phyloP scores from a whole-genome alignment of 1,139 yeast species.

The Magnusiomyces paraingens region DNA sequence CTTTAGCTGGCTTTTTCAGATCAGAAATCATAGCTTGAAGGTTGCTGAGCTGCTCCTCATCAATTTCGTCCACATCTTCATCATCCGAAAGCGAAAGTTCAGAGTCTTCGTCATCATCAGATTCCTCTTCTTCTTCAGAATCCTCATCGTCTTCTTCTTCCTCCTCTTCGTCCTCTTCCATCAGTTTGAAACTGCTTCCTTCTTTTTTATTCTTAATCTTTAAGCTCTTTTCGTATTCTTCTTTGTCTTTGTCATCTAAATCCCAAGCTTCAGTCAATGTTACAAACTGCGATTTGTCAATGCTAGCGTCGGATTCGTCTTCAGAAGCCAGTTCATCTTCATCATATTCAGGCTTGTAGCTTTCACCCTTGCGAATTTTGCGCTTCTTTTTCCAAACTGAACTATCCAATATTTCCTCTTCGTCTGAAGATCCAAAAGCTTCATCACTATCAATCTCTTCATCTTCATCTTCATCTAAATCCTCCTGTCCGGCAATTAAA shows the following conservation, averaged over 20 bases:
- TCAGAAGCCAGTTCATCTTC: slow-evolving; percentile 19
- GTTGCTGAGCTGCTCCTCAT: slow-evolving; percentile 22
- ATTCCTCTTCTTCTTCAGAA: slow-evolving; percentile 28
- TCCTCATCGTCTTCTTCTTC: slow-evolving; percentile 28
- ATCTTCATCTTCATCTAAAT: slow-evolving; percentile 37
- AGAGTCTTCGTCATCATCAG: slow-evolving; percentile 26
- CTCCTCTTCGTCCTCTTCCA: slow-evolving; percentile 13
- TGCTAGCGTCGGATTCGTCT: slow-evolving; percentile 35
- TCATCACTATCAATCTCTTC: slow-evolving; percentile 42
- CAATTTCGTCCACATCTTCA: slow-evolving; percentile 26
- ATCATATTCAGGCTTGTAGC: slow-evolving; percentile 8
- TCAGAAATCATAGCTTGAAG: slow-evolving; percentile 23
- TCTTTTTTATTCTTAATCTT: slow-evolving; percentile 20
- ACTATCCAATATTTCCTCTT: slow-evolving; percentile 23
- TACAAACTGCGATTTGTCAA: slow-evolving; percentile 68
- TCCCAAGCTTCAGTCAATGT: slow-evolving; percentile 88
- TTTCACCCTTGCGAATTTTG: slow-evolving; percentile 17
- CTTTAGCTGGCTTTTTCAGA: slow-evolving; percentile 22
- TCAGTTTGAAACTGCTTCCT: slow-evolving; percentile 17
- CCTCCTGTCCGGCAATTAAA: slow-evolving; percentile 22
- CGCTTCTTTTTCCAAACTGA: slow-evolving; percentile 20
- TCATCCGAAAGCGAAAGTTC: slow-evolving; percentile 21
- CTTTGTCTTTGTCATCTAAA: slow-evolving; percentile 48
- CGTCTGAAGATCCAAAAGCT: slow-evolving; percentile 34
- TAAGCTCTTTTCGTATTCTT: slow-evolving; percentile 20